Conservation (phyloP, 768 basidiomycete species). For the Naganishia vishniacii region DNA sequence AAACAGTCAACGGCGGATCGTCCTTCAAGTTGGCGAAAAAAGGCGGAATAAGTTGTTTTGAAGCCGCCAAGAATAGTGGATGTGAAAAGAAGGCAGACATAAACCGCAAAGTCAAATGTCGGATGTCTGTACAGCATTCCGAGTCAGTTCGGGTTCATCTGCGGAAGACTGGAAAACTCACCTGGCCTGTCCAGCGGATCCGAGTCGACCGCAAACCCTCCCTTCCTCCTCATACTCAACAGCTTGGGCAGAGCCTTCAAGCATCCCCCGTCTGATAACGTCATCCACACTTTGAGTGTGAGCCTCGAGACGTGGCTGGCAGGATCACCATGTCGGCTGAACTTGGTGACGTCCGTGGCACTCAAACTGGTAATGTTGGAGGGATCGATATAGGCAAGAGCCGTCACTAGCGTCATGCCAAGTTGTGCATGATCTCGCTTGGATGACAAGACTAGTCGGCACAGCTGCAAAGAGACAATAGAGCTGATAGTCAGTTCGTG, state of each 20-base stretch:
- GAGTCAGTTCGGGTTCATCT: neutral
- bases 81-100: slow-evolving; percentile 38
- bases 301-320: slow-evolving; percentile 28
- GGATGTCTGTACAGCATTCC: slow-evolving; percentile 35
- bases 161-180: slow-evolving; percentile 25
- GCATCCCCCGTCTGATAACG: slow-evolving; percentile 40
- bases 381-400: slow-evolving; percentile 38
- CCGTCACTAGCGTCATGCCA: slow-evolving; percentile 36
- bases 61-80: slow-evolving; percentile 38
- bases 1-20: slow-evolving; percentile 43
- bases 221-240: slow-evolving; percentile 40
- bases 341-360: slow-evolving; percentile 5
- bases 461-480: slow-evolving; percentile 31
- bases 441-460: slow-evolving; percentile 39
- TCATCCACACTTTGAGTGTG: slow-evolving; percentile 36
- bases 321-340: slow-evolving; percentile 8
- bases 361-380: slow-evolving; percentile 17
- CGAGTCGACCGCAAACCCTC: slow-evolving; percentile 31
- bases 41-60: slow-evolving; percentile 36
- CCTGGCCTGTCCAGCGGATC: slow-evolving; percentile 47
- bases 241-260: slow-evolving; percentile 42
- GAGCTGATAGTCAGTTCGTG: slow-evolving; percentile 12
- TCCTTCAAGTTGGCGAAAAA: slow-evolving; percentile 37
- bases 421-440: slow-evolving; percentile 43
- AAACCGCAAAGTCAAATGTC: slow-evolving; percentile 39